Conservation (phyloP, 306 rosid genomes). For the Hippophae tibetana region DNA sequence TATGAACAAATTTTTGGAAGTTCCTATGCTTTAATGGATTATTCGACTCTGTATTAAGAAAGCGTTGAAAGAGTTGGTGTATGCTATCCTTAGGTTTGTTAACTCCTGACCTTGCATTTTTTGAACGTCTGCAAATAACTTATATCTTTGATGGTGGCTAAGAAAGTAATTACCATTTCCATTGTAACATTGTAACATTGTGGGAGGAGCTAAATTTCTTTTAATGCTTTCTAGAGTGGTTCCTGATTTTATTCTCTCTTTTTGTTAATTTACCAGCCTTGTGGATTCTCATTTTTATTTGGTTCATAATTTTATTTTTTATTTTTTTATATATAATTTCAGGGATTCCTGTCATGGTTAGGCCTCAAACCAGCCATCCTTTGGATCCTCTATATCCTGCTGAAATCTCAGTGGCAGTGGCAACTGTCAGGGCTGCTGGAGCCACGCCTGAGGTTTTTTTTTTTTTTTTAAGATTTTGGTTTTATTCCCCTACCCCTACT, state of each 20-base stretch:
- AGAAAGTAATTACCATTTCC: no score
- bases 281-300: conserved; percentile 6
- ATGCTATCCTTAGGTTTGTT: no score
- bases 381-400: conserved; percentile 82
- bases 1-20: no score
- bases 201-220: neutral
- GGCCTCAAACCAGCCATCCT: conserved; percentile 83
- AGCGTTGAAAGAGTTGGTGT: no score
- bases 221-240: conserved; percentile 2
- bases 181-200: no score
- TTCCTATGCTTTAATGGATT: no score
- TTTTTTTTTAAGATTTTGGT: no score
- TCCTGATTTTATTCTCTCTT: conserved; percentile 4
- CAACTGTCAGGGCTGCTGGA: conserved; percentile 90
- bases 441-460: conserved; percentile 65
- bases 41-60: no score
- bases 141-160: no score
- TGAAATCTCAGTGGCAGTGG: conserved; percentile 82
- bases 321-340: conserved; percentile 12
- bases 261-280: neutral
- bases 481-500: no score
- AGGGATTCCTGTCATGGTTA: conserved; percentile 56
- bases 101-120: no score
- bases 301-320: conserved; percentile 2
- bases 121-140: no score